phyloP scores from a whole-genome alignment of 371 early-diverging fungal genomes.

The Mucor indicus region DNA sequence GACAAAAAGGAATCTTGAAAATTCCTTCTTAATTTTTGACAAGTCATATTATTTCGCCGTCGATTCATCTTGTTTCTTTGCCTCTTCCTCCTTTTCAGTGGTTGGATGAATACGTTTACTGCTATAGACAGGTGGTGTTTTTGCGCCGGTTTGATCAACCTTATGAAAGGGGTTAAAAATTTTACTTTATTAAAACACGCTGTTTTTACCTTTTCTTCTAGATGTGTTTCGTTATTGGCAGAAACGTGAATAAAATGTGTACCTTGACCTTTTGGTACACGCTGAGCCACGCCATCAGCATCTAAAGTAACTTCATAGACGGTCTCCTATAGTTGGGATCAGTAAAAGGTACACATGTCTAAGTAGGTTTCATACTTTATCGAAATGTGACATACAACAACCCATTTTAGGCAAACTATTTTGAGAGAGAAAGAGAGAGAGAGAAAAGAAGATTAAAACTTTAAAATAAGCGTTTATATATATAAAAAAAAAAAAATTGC shows the following conservation, averaged over 20 bases:
- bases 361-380: conserved; percentile 17
- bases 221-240: conserved; percentile 30
- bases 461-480: background rate
- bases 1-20: too few relatives aligned
- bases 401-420: conserved; percentile 21
- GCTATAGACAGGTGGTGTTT: too few relatives aligned
- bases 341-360: background rate
- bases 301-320: conserved; percentile 47
- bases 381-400: conserved; percentile 36
- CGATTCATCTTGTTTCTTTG: too few relatives aligned
- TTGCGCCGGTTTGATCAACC: too few relatives aligned
- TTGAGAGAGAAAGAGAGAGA: conserved; percentile 4
- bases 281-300: conserved; percentile 40
- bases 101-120: too few relatives aligned
- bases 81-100: too few relatives aligned
- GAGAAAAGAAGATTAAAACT: conserved; percentile 4
- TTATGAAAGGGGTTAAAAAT: too few relatives aligned
- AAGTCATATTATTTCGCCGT: too few relatives aligned
- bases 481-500: conserved; percentile 1
- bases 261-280: conserved; percentile 44
- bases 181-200: too few relatives aligned
- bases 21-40: too few relatives aligned
- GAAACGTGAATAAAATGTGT: conserved; percentile 46
- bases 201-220: conserved; percentile 34
- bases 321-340: conserved; percentile 22